Percentiles rank a stretch among this genome's conserved stretches.
Conservation (phyloP, 352 stramenopile species). For the Phytophthora tentaculata region DNA sequence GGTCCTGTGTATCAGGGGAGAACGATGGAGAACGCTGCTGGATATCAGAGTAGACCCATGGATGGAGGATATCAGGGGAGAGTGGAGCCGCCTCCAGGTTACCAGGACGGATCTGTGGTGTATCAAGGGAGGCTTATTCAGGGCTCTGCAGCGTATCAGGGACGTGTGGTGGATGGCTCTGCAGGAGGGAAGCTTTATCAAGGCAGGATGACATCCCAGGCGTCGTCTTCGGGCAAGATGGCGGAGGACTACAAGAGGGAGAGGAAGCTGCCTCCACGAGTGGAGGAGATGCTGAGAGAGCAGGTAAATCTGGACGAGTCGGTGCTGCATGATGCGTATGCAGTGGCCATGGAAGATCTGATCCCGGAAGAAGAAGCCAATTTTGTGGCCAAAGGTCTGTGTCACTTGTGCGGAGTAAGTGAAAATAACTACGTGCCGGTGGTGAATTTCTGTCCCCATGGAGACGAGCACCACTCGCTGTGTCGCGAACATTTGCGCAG, state of each 20-base stretch:
- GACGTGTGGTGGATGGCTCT: conserved; percentile 4
- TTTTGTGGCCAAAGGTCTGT: conserved; percentile 77
- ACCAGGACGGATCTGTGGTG: conserved; percentile 1
- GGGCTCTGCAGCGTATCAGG: conserved; percentile 8
- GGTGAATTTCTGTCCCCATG: conserved; percentile 79
- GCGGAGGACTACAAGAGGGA: conserved; percentile 38
- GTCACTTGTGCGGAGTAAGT: conserved; percentile 64
- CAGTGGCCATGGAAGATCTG: conserved; percentile 62
- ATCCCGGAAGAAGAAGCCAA: conserved; percentile 66
- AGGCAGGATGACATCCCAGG: neutral
- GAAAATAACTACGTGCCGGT: conserved; percentile 63
- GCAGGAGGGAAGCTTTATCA: conserved; percentile 19
- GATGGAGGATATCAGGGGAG: conserved; percentile 21
- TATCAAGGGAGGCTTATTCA: conserved; percentile 19
- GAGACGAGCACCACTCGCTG: conserved; percentile 68
- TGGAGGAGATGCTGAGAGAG: conserved; percentile 40
- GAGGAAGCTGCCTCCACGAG: conserved; percentile 26
- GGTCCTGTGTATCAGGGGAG: conserved; percentile 11
- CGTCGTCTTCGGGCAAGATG: conserved; percentile 23
- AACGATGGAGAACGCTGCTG: conserved; percentile 3
- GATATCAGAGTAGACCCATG: conserved; percentile 19
- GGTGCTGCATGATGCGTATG: conserved; percentile 50
- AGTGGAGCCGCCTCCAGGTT: conserved; percentile 3
- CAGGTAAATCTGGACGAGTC: conserved; percentile 48
- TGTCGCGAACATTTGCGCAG: conserved; percentile 79